Base-by-base conservation (phyloP, 495 filamentous ascomycete genomes). In the Geopyxis carbonaria region DNA sequence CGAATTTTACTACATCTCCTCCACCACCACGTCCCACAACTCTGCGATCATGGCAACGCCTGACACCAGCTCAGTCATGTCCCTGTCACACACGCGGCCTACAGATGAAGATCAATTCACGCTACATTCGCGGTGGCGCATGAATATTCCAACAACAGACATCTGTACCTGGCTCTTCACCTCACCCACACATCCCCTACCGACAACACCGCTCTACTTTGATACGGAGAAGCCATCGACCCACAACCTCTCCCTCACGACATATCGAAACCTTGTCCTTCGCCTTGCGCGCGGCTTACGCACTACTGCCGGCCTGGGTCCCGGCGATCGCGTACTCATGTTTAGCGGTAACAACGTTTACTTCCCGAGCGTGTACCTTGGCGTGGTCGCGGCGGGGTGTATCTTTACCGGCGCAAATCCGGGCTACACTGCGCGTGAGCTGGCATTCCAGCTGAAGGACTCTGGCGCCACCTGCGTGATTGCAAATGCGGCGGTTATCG, bases 361-460 rank as follows among this genome's bases (percentile, higher is more conserved):
- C 63, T 83, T 76, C 53, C 75, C 83, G 0, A 64, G 73, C 7
- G 57, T 82, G 1, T 70, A 86, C 45, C 62, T 82, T 48, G 82
- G 79, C 11, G 63, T 78, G 16, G 61, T 80, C 23, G 80, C 80
- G 65, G 78, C 82, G 0, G 80, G 83, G 3, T 79, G 78, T 4
- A 65, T 85, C 39, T 87, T 86, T 57, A 74, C 72, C 11, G 81
- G 80, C 16, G 80, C 80, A 3, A 86, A 86, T 45, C 82, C 82
- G 1, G 67, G 62, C n/a, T 82, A 72, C 45, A 76, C 79, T 0
- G 60, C 68, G 0, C 57, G 76, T 5, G 83, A 86, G 51, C 57
- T 89, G 10, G 73, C 73, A 9, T 76, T 76, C 50, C 83, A 92
- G 58, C 61, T 92, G 28, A 61, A 69, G 27, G 76, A 86, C 57